Base-by-base conservation (phyloP, 2,329 filamentous ascomycete genomes). In the Hypoxylon sp. region DNA sequence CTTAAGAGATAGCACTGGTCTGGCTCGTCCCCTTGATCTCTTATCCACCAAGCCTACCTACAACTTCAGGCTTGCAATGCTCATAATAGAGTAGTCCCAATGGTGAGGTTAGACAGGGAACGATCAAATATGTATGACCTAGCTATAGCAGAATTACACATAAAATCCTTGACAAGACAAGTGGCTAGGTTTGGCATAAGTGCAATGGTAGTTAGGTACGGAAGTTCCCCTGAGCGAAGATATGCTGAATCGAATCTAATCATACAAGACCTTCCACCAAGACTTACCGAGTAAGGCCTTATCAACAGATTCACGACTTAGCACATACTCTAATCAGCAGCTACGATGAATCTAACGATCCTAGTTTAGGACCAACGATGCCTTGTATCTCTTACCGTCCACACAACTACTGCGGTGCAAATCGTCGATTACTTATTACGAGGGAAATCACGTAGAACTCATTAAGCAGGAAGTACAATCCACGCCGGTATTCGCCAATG, bases 391-490 rank as follows among this genome's bases (percentile, higher is more conserved):
- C 7, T 44, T 17, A 19, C 17, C 32, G 8, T 37, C 5, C 17
- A 44, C 11, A 2, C 11, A 2, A 42, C 37, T 13, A 37, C 32
- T 4, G 32, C 2, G 2, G 32, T 44, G 39, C 13, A 2, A 19
- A 19, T 44, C 7, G 17, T 44, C 17, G 3, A 44, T 21, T 44
- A 44, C 39, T 1, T 11, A 17, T 44, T 17, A 44, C 17, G 11
- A 44, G 8, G 17, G 15, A 46, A 32, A 56, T 46, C 54, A 56
- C 54, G 11, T 21, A 35, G 39, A 35, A 15, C 29, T 44, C 39
- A 56, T 56, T 19, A 35, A 47, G 39, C 39, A n/a, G n/a, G 29
- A 58, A 39, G 44, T 50, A 58, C 46, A 39, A 50, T 27, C 24
- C 24, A 27, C 39, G 55, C 55, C 44, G 31, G 37, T 58, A 47